Evolutionary conservation across 768 basidiomycete genomes (phyloP).

Genomic region (Trametes villosa): DNA sequence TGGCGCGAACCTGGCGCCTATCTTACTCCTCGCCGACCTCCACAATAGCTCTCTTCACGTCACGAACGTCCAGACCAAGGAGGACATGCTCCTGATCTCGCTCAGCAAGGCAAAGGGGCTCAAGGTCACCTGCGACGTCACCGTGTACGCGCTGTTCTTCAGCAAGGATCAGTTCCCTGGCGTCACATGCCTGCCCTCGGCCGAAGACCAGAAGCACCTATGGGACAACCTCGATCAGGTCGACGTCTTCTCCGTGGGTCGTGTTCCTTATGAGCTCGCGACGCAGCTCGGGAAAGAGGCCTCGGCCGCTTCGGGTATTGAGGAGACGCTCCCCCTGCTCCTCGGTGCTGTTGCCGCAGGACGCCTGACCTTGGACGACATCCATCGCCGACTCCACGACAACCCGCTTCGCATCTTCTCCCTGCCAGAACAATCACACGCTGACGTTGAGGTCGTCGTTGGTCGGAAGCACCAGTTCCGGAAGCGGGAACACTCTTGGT

Average conservation of each 20-base stretch:
- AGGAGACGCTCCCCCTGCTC: conserved; percentile 86
- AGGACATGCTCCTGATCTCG: conserved; percentile 88
- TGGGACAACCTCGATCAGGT: conserved; percentile 86
- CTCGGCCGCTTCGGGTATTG: conserved; percentile 77
- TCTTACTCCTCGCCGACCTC: conserved; percentile 91
- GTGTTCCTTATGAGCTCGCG: conserved; percentile 79
- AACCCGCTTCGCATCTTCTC: conserved; percentile 93
- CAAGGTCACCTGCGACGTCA: conserved; percentile 95
- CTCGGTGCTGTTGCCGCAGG: conserved; percentile 84
- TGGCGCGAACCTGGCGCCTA: conserved; percentile 89
- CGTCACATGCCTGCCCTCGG: conserved; percentile 66
- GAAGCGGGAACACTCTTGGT: conserved; percentile 66
- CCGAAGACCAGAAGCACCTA: conserved; percentile 76
- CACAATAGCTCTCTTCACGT: conserved; percentile 89
- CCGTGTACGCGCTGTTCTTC: conserved; percentile 92
- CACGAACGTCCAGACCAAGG: conserved; percentile 83
- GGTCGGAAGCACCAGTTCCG: conserved; percentile 62
- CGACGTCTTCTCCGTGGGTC: conserved; percentile 90
- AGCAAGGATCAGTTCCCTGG: conserved; percentile 72
- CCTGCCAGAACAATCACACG: conserved; percentile 82
- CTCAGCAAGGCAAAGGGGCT: conserved; percentile 93
- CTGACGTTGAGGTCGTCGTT: conserved; percentile 91
- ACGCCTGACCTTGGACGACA: conserved; percentile 79
- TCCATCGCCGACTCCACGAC: conserved; percentile 83
- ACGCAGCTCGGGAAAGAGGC: conserved; percentile 60